phyloP scores from a whole-genome alignment of 192 early-diverging fungal genomes.

The Thamnidium elegans region DNA sequence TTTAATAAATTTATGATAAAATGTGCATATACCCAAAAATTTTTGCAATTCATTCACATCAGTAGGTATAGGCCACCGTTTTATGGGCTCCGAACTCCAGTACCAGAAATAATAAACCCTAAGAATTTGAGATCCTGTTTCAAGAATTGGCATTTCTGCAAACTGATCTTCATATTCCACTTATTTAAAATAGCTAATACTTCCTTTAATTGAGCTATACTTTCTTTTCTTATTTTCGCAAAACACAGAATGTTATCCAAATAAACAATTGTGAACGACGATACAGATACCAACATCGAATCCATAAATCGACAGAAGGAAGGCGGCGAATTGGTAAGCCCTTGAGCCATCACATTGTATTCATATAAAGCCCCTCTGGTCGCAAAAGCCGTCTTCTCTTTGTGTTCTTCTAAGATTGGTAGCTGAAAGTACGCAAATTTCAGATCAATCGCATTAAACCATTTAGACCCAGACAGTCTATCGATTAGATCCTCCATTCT shows the following conservation, averaged over 20 bases:
- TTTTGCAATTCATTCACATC: too few species aligned
- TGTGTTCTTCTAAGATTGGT: background rate
- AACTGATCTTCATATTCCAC: background rate
- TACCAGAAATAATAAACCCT: too few species aligned
- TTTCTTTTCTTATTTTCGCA: background rate
- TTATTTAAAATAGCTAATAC: background rate
- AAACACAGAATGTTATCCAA: background rate
- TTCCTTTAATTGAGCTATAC: background rate
- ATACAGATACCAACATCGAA: background rate
- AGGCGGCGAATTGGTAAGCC: background rate
- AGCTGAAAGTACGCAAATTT: background rate
- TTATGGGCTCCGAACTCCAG: too few species aligned
- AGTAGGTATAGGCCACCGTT: too few species aligned
- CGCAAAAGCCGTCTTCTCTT: background rate
- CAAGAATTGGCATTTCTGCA: background rate
- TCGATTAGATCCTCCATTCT: conserved; percentile 44
- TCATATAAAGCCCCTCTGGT: background rate
- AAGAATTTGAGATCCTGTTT: background rate
- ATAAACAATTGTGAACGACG: background rate
- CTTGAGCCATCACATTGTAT: background rate
- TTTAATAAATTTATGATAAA: too few species aligned
- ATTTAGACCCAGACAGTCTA: conserved; percentile 9
- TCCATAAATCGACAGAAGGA: background rate
- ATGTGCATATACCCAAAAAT: too few species aligned
- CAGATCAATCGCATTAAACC: conserved; percentile 23